Base-by-base conservation (phyloP, 177 flowering plant genomes). In the Vitis hybrid region DNA sequence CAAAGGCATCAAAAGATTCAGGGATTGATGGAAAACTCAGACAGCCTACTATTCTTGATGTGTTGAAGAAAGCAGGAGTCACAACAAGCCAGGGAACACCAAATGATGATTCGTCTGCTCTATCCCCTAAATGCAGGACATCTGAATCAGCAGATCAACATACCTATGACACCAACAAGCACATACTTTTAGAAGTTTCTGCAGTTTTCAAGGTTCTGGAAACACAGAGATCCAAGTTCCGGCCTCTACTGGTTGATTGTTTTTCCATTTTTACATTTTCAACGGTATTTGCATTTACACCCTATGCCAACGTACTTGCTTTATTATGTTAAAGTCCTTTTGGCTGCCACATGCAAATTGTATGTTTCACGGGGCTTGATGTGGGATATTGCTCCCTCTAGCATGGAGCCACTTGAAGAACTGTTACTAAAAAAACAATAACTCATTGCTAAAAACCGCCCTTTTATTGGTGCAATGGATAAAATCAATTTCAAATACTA, bases 1-100 rank as follows among this genome's bases (percentile, higher is more conserved):
- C 78, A 56, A 71, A 65, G 49, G 61, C 72, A n/a, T 62, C 75
- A 52, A 73, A 32, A 15, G 71, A 73, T 55, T 81, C 84, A 65
- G 81, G 72, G 62, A n/a, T 59, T 35, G 68, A 81, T 73, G 82
- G 66, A 62, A 85, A 86, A 67, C 67, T 78, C 64, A 74, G 71
- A 70, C 98, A 89, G 82, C 94, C 89, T 49, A 91, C 90, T 21
- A 83, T 92, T 69, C 62, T 85, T 56, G 91, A 92, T 68, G 73
- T 76, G 12, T 74, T 85, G 69, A 84, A 69, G 70, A 89, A 85
- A 81, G 85, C 87, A 54, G 95, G 91, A 64, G 77, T 63, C 55
- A 30, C 72, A 3, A 70, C 80, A 19, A 84, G 83, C 70, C 88
- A 81, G 77, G 85, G 80, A 59, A 68, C 70, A 69, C 65, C 70